phyloP scores from a whole-genome alignment of 495 filamentous ascomycete genomes.

The Penicillium coffeae region DNA sequence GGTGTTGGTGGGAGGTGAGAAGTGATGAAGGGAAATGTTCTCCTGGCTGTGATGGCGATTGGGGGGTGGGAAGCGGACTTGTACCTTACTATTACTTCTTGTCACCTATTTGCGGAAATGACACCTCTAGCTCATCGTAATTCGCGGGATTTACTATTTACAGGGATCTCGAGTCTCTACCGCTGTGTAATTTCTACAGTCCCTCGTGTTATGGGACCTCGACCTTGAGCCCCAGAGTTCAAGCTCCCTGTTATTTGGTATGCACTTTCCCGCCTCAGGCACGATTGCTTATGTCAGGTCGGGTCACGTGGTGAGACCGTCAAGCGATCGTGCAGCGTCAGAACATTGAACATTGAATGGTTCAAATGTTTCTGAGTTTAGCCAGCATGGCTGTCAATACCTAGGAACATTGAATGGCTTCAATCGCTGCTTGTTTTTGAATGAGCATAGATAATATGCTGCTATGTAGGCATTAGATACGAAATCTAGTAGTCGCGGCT shows the following conservation, averaged over 20 bases:
- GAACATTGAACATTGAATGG: too few species aligned
- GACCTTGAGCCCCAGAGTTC: not conserved
- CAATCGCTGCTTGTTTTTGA: too few species aligned
- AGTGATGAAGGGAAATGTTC: constrained; percentile 29
- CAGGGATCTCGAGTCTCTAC: too few species aligned
- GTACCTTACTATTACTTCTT: not conserved
- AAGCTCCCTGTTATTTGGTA: not conserved
- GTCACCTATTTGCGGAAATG: not conserved
- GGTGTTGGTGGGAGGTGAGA: too few species aligned
- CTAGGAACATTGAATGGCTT: too few species aligned
- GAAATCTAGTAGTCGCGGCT: too few species aligned
- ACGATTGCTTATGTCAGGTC: not conserved
- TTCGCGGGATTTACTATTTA: not conserved
- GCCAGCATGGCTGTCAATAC: too few species aligned
- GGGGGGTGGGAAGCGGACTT: constrained; percentile 4
- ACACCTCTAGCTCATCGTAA: not conserved
- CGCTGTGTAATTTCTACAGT: not conserved
- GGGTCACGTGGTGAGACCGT: not conserved
- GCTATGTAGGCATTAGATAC: too few species aligned
- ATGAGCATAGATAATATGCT: too few species aligned
- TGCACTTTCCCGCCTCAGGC: not conserved
- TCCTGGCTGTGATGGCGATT: constrained; percentile 32
- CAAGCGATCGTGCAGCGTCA: too few species aligned
- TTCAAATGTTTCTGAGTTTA: too few species aligned
- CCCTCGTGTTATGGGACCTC: not conserved